A percentile compares a stretch with the other conserved stretches of the same genome.
Evolutionary conservation across 305 asterid genomes (phyloP).

Genomic region (Rubia occidens): DNA sequence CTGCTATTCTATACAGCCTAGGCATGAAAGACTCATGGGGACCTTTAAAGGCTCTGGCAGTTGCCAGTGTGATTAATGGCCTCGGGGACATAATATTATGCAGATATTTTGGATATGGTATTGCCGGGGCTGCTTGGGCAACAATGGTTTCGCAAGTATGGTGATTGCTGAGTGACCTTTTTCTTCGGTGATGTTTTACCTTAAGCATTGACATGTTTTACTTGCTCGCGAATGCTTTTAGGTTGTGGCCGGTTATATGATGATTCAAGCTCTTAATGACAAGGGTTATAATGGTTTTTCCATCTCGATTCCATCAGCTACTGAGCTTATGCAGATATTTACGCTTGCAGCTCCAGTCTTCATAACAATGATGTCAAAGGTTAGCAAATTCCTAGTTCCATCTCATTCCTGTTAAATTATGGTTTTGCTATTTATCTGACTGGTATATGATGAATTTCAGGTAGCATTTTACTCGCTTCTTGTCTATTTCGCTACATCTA

Average conservation of each 20-base stretch:
- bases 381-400: constrained; percentile 25
- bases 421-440: constrained; percentile 23
- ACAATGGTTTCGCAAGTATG: constrained; percentile 90
- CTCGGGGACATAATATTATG: constrained; percentile 75
- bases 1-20: constrained; percentile 44
- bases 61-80: constrained; percentile 72
- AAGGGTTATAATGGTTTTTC: constrained; percentile 84
- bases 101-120: constrained; percentile 72
- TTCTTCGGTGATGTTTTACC: constrained; percentile 4
- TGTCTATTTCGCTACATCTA: constrained; percentile 79
- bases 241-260: constrained; percentile 94
- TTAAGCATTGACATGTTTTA: constrained; percentile 3
- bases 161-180: constrained; percentile 8
- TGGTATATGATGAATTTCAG: constrained; percentile 25
- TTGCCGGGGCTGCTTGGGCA: constrained; percentile 99
- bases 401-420: constrained; percentile 8
- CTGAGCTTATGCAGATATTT: constrained; percentile 60
- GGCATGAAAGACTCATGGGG: constrained; percentile 99
- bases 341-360: constrained; percentile 88
- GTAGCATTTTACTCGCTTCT: constrained; percentile 77
- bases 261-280: constrained; percentile 60
- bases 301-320: constrained; percentile 60
- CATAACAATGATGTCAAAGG: constrained; percentile 91
- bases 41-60: constrained; percentile 86
- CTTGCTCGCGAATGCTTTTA: constrained; percentile 21